phyloP scores from a whole-genome alignment of 225 moss, liverwort and hornwort species.

The Bryoerythrophyllum caledonicum region DNA sequence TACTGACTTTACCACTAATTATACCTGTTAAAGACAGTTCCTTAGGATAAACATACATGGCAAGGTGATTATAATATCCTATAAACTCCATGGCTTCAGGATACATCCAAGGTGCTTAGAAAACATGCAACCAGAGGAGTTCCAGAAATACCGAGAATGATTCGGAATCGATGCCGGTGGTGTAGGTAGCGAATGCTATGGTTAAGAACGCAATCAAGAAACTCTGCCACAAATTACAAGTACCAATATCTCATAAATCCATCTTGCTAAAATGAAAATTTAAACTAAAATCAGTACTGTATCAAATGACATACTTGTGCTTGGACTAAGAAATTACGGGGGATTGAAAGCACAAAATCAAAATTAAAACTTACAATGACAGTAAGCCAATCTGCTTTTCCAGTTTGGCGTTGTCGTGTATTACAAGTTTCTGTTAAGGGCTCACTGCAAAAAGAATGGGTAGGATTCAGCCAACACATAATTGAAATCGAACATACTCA shows the following conservation, averaged over 20 bases:
- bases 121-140: slow-evolving; percentile 5
- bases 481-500: no score
- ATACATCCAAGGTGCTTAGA: not conserved
- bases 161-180: slow-evolving; percentile 89
- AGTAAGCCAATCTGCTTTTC: slow-evolving; percentile 86
- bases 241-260: slow-evolving; percentile 1
- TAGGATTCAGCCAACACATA: no score
- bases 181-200: slow-evolving; percentile 86
- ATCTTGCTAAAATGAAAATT: not conserved
- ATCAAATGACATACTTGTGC: not conserved
- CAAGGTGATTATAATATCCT: not conserved
- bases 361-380: slow-evolving; percentile 60
- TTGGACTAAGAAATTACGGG: not conserved
- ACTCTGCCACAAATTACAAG: slow-evolving; percentile 60
- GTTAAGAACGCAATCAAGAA: slow-evolving; percentile 79
- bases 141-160: slow-evolving; percentile 71
- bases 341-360: not conserved
- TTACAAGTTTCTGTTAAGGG: slow-evolving; percentile 81
- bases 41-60: not conserved
- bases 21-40: not conserved
- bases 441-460: slow-evolving; percentile 50
- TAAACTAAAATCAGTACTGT: not conserved
- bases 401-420: slow-evolving; percentile 87
- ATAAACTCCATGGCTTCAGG: no score
- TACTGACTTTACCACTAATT: no score